Conservation (phyloP, 2,329 filamentous ascomycete genomes). For the Chrysoporthe puriensis region DNA sequence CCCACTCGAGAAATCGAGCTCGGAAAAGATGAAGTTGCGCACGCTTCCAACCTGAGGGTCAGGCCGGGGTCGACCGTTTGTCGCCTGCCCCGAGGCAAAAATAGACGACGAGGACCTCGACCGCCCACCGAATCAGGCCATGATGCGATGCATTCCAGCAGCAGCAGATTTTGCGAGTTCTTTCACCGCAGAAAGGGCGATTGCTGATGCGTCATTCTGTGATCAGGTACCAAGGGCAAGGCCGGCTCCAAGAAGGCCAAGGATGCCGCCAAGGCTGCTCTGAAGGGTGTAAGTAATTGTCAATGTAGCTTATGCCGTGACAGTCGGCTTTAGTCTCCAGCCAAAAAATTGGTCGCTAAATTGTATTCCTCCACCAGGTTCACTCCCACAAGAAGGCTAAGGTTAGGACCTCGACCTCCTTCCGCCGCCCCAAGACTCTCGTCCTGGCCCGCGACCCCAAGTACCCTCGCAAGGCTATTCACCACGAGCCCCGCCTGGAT, state of each 20-base stretch:
- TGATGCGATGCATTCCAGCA: slow-evolving; percentile 61
- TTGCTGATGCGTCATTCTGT: slow-evolving; percentile 67
- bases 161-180: slow-evolving; percentile 79
- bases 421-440: slow-evolving; percentile 98
- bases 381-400: slow-evolving; percentile 84
- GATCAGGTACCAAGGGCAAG: slow-evolving; percentile 57
- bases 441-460: slow-evolving; percentile 87
- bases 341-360: slow-evolving; percentile 29
- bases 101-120: slow-evolving; percentile 23
- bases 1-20: slow-evolving; percentile 19
- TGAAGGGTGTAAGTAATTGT: slow-evolving; percentile 81
- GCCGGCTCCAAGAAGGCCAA: slow-evolving; percentile 84
- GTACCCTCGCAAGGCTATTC: slow-evolving; percentile 95
- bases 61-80: slow-evolving; percentile 19
- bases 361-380: slow-evolving; percentile 41
- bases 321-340: background rate
- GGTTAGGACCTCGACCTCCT: slow-evolving; percentile 89
- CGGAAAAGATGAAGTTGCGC: slow-evolving; percentile 31
- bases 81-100: slow-evolving; percentile 5
- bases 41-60: slow-evolving; percentile 28
- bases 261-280: slow-evolving; percentile 91
- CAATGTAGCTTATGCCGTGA: background rate
- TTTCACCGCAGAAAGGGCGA: slow-evolving; percentile 60
- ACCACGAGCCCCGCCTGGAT: slow-evolving; percentile 88
- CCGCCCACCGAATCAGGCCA: slow-evolving; percentile 30